Conservation (phyloP, 2,329 filamentous ascomycete genomes). For the Colletotrichum brevisporum region DNA sequence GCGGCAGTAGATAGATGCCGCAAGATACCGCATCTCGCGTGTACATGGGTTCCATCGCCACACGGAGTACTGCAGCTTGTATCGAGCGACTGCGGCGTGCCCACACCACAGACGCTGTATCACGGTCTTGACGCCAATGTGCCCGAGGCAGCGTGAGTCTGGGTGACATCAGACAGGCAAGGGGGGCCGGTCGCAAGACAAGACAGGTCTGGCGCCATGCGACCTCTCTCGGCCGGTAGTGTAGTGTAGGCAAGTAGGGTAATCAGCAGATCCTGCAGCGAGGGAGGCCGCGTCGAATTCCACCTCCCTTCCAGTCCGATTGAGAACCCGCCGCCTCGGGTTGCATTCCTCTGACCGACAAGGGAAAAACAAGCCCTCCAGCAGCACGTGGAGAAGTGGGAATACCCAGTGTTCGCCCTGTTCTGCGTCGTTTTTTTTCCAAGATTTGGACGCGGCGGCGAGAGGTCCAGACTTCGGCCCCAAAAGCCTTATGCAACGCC, state of each 20-base stretch:
- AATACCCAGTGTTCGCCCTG: slow-evolving; percentile 9
- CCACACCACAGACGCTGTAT: slow-evolving; percentile 8
- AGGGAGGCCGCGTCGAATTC: slow-evolving; percentile 24
- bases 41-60: neutral
- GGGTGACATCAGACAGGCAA: slow-evolving; percentile 2
- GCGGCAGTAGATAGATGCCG: neutral
- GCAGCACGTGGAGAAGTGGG: slow-evolving; percentile 27
- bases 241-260: neutral
- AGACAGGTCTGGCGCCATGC: slow-evolving; percentile 22
- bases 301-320: slow-evolving; percentile 19
- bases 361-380: slow-evolving; percentile 25
- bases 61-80: neutral
- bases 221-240: slow-evolving; percentile 20
- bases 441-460: neutral
- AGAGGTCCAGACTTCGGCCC: slow-evolving; percentile 19
- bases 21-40: neutral
- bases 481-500: slow-evolving; percentile 14
- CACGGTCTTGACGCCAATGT: neutral
- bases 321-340: slow-evolving; percentile 19
- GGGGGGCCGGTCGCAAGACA: neutral
- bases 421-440: neutral
- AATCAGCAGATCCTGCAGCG: slow-evolving; percentile 26
- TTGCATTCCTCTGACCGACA: slow-evolving; percentile 21
- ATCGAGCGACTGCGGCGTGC: slow-evolving; percentile 8
- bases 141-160: slow-evolving; percentile 3